Base-by-base conservation (phyloP, 2,329 filamentous ascomycete species). In the Sphaerulina vaccinii region DNA sequence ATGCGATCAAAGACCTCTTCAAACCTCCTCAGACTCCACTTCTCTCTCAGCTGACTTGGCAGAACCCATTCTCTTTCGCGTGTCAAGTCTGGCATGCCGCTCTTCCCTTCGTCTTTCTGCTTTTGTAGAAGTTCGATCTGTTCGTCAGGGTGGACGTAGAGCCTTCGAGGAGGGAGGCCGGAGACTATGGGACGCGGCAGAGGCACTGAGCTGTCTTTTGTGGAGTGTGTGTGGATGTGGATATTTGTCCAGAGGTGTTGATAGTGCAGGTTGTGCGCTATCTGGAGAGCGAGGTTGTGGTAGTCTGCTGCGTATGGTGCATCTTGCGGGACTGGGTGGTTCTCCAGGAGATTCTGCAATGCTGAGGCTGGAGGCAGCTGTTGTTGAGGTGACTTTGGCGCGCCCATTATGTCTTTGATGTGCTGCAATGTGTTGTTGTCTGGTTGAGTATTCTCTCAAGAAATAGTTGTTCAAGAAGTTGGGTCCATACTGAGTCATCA, bases 71-170 rank as follows among this genome's bases (percentile, higher is more conserved):
- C 88, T 38, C 75, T 69, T 70, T 87, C 82, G 2, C 64, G 58
- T 11, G 40, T 43, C 23, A 67, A 46, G 13, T 64, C 59, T 2
- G 66, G 62, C 56, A 62, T 60, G 15, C 64, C 63, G 2, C 54
- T 62, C 42, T 67, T 66, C 38, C 69, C 69, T 35, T 62, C 64
- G 55, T 65, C 62, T 47, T 70, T 68, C 49, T 79, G 57, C 73
- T 69, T 45, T 73, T 85, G 84, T 49, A 91, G 75, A 49, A 87
- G 79, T 58, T 82, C 83, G 58, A 88, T 83, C 71, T 92, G 88
- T 71, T 91, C 88, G 68, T 93, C 88, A 1, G 88, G 88, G 65
- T 93, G 87, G 45, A 88, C 76, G 69, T 93, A 92, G 36, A 90
- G 77, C 39, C 85, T 80, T 38, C 80, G 79, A 0, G 88, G 87